These are phyloP conservation scores for Naganishia vishniacii DNA, from an alignment of 768 basidiomycete genomes.

Conservation along the genomic window DNA sequence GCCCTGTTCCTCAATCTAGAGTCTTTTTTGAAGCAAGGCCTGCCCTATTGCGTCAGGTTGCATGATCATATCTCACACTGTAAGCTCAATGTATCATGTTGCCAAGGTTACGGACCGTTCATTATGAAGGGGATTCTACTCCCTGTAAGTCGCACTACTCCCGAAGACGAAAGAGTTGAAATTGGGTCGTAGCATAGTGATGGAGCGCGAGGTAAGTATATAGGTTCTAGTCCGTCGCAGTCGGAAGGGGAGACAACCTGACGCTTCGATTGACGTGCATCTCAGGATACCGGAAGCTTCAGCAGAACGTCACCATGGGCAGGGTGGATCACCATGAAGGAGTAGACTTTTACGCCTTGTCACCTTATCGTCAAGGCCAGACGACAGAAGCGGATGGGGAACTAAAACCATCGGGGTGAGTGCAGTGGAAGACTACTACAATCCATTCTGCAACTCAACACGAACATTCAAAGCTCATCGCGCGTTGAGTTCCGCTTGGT, in stretches of 20 bases:
- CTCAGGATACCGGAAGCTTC: slow-evolving; percentile 70
- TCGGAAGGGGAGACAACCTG: not conserved
- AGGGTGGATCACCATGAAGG: slow-evolving; percentile 68
- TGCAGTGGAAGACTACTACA: not conserved
- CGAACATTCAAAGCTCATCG: too few relatives aligned
- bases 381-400: not conserved
- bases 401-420: slow-evolving; percentile 8
- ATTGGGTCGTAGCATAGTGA: slow-evolving; percentile 67
- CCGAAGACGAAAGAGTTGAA: slow-evolving; percentile 68
- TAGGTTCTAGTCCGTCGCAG: slow-evolving; percentile 3
- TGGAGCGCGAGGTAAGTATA: slow-evolving; percentile 61
- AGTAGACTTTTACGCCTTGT: slow-evolving; percentile 70
- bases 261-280: not conserved
- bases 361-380: slow-evolving; percentile 23
- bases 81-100: too few relatives aligned
- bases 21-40: too few relatives aligned
- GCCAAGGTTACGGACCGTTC: too few relatives aligned
- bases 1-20: too few relatives aligned
- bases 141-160: too few relatives aligned
- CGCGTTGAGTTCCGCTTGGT: too few relatives aligned
- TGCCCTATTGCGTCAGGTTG: too few relatives aligned
- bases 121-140: slow-evolving; percentile 72
- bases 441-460: too few relatives aligned
- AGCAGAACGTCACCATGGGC: slow-evolving; percentile 80
- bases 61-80: too few relatives aligned